Evolutionary conservation across 192 early-diverging fungal genomes (phyloP), one percentile per base, ranked within the genome.

Genomic region (Thamnidium elegans): DNA sequence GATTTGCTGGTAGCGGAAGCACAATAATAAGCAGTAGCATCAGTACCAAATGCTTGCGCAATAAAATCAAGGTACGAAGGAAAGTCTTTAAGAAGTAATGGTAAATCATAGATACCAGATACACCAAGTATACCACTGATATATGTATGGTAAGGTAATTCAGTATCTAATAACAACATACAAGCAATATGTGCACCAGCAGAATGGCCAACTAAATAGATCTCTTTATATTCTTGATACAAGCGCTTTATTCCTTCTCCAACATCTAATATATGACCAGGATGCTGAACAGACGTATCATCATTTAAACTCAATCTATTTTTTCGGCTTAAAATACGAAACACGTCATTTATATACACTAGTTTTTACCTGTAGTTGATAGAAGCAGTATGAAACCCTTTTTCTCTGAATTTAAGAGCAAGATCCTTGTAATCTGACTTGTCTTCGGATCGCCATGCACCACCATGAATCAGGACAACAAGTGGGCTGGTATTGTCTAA

Each of bases 61-160:
- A 97, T 76, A 69, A 93, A 94, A 50, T 87, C 88, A 11, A 65
- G 45, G 67, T 95, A 95, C 7, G 58, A 56, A 3, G 92, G 90
- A 59, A 84, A 90, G 10, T 61, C 73, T 20, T 71, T 62, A 11
- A 93, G 55, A 30, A 97, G 70, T 1, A 64, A 62, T 13, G 84
- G 84, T 21, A 94, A 79, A 54, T 94, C 84, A 76, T 94, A 97
- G 66, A 97, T 92, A 1, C 93, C 94, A 66, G 91, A 86, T 0
- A 91, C 80, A 1, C 92, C 92, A 19, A 93, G 32, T 1, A 90
- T 81, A 26, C 91, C 90, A 4, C 63, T 21, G 21, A 91, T 76
- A 3, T 39, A 23, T 9, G 63, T 60, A 19, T 59, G 56, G 7
- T 72, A 54, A 21, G 71, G 68, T 23, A 61, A 68, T 26, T 70